Conservation (phyloP, 352 stramenopile species). For the Thraustochytrium striatum region DNA sequence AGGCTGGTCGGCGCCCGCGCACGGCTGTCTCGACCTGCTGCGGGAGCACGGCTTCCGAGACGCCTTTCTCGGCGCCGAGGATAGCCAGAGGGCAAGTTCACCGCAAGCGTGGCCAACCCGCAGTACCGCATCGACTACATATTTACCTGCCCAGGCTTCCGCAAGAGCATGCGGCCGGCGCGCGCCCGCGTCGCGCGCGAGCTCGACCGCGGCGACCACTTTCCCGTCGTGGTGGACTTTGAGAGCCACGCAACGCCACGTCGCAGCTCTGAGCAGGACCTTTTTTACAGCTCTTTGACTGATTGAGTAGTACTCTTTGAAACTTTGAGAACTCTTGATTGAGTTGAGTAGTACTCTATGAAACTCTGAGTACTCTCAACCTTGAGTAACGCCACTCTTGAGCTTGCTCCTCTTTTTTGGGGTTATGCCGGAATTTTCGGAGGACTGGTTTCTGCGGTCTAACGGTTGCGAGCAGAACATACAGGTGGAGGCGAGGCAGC, state of each 20-base stretch:
- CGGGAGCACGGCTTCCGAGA: not conserved
- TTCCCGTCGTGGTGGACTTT: constrained; percentile 42
- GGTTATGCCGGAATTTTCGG: too few species aligned
- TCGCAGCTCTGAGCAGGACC: too few species aligned
- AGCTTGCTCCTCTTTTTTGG: too few species aligned
- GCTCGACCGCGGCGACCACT: constrained; percentile 15
- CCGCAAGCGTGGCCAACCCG: constrained; percentile 13
- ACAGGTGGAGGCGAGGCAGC: too few species aligned
- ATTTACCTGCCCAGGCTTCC: constrained; percentile 1
- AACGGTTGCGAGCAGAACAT: too few species aligned
- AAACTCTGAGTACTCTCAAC: too few species aligned
- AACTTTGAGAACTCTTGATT: too few species aligned
- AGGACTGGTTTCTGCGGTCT: too few species aligned
- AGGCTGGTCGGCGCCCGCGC: constrained; percentile 30
- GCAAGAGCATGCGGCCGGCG: not conserved
- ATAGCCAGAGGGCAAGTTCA: not conserved
- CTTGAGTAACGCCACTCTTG: too few species aligned
- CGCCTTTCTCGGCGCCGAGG: not conserved
- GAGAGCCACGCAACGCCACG: not conserved
- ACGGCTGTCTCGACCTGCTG: constrained; percentile 25
- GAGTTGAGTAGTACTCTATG: too few species aligned
- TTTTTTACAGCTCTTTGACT: too few species aligned
- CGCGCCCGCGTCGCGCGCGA: not conserved
- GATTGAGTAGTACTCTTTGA: too few species aligned
- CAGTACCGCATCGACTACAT: constrained; percentile 45